Evolutionary conservation across 2,329 filamentous ascomycete genomes (phyloP), one percentile per base, ranked within the genome.

Genomic region (Dendrostoma leiphaemia): DNA sequence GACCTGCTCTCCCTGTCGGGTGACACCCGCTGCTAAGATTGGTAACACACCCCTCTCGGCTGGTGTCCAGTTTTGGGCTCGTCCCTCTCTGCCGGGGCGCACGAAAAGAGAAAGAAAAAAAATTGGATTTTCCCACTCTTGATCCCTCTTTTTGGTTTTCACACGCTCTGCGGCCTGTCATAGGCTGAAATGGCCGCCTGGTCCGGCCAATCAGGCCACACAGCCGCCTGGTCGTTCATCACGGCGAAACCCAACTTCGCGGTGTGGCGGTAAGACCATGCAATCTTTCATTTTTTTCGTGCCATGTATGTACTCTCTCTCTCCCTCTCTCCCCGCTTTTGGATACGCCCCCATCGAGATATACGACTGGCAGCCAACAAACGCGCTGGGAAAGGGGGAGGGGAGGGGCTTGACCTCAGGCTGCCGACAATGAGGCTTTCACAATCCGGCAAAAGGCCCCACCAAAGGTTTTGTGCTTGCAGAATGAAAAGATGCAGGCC

Each of bases 1-100:
- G 21, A 48, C 41, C 23, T 51, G 48, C 23, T 41, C 48, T 41
- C 26, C 38, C n/a, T n/a, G 32, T 26, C 31, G 51, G 37, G 34
- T 50, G 50, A 48, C 50, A 31, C 48, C n/a, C 29, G 29, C n/a
- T 46, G 41, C 51, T 54, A 40, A 37, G 17, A 41, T 50, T 50
- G 28, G 51, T 57, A 43, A 12, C 34, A 46, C 54, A 53, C 46
- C 49, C 46, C 49, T 40, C 46, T 40, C 29, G 28, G 28, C 29
- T 35, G n/a, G 28, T 43, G 41, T 44, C 48, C 51, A 47, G 17
- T 54, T 37, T 38, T 26, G 31, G 31, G 4, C 9, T 4, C 31
- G 4, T 37, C 48, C 40, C 35, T 17, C 32, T 56, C 15, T 13
- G 44, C 48, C 44, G 52, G 35, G 50, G 50, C 45, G 31, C 15